Base-by-base conservation (phyloP, 2,329 filamentous ascomycete genomes). In the Aureobasidium sp. region DNA sequence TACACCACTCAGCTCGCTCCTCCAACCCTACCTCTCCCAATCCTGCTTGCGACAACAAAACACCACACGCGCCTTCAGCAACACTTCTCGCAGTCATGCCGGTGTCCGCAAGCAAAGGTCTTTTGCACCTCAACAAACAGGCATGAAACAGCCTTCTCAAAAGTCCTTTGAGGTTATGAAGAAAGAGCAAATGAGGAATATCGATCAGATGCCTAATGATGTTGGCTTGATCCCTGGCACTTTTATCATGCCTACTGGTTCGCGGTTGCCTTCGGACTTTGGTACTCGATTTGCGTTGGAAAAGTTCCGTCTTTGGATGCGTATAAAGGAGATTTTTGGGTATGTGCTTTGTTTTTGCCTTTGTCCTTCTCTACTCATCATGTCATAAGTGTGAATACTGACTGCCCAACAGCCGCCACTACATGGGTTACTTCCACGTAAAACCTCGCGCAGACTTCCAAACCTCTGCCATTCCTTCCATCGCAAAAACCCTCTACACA, bases 171-270 rank as follows among this genome's bases (percentile, higher is more conserved):
- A 70, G 53, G 70, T 73, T 34, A 66, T 70, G 48, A 67, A 70
- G 17, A 70, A 70, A 57, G 69, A 74, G 8, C 64, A 74, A 50
- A 66, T 70, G 44, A 65, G 67, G 36, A 63, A 69, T 20, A 70
- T 72, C 62, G 71, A 67, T 62, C 62, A 61, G 62, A 66, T 69
- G 53, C 73, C 66, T 42, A 67, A 77, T 62, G 76, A 79, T 66
- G 66, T 80, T 23, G 79, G 79, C 37, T 46, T 80, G 48, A 67
- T 81, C 50, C 76, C 76, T 13, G 76, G 76, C 32, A 73, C 69
- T 6, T 70, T 73, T 61, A 62, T 74, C 42, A 70, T 70, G 51
- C 72, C 72, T 5, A 63, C 66, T 5, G 63, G 66, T 23, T 48
- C 47, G 46, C 67, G 68, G 17, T 62, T 68, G 13, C 71, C 70